Base-by-base conservation (phyloP, 805 yeast genomes). In the Ogataea nakhonphanomensis region DNA sequence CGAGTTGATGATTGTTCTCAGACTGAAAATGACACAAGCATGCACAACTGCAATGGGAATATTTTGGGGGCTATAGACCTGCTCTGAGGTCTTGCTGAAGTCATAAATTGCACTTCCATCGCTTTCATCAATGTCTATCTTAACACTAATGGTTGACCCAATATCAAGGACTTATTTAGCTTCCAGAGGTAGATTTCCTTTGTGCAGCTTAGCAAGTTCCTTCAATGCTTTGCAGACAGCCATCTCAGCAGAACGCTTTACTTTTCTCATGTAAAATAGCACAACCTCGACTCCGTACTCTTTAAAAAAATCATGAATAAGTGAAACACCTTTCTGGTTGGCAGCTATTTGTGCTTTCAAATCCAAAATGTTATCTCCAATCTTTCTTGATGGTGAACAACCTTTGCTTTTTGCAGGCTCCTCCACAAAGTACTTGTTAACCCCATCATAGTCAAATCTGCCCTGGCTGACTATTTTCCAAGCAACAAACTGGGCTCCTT, bases 161-260 rank as follows among this genome's bases (percentile, higher is more conserved):
- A 76, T 81, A 55, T 78, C 82, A 62, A 78, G 64, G 43, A 65
- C 59, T 35, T 78, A 82, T 25, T 64, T 62, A 3, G 77, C 78
- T 27, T 54, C 48, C 46, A 75, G 50, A 11, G 69, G 69, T 8
- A 61, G 47, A 7, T 54, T 49, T 12, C 53, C 67, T 23, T 37
- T 45, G 36, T 60, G 76, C 49, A 69, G 66, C 49, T 62, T 59
- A 35, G 76, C 78, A 61, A 65, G 57, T 48, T 29, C 44, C 39
- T 50, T 58, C 34, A 59, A 52, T 35, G 44, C 61, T 8, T 51
- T 41, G 39, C 73, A 57, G 10, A 71, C 77, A 2, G 74, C 76
- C 14, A 64, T 14, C 40, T 72, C 78, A 11, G 78, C 77, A 20
- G 74, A 63, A 44, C 61, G 62, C 49, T 67, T 68, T 32, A 71